Conservation (phyloP, 495 filamentous ascomycete species). For the Filosporella fistucella region DNA sequence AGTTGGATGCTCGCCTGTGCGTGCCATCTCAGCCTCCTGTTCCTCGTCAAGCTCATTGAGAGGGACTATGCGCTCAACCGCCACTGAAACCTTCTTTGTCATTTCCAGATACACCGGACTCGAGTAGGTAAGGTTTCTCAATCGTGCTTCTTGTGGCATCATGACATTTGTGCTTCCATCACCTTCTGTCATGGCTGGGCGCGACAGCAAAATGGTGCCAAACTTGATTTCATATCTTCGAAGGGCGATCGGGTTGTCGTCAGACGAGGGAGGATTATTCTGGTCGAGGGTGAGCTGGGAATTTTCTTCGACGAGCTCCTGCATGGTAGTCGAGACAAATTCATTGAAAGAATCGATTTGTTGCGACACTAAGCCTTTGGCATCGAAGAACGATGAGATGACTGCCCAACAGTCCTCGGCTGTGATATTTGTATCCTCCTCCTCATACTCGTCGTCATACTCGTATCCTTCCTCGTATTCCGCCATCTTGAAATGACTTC, state of each 20-base stretch:
- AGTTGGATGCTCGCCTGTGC: slow-evolving; percentile 44
- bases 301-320: slow-evolving; percentile 87
- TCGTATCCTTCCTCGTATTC: slow-evolving; percentile 29
- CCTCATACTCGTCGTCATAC: slow-evolving; percentile 43
- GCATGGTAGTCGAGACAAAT: slow-evolving; percentile 87
- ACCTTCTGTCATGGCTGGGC: slow-evolving; percentile 84
- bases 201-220: slow-evolving; percentile 74
- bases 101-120: slow-evolving; percentile 85
- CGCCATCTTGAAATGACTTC: slow-evolving; percentile 19
- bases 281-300: slow-evolving; percentile 84
- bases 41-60: slow-evolving; percentile 59
- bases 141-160: slow-evolving; percentile 85
- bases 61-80: slow-evolving; percentile 65
- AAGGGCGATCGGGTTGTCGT: slow-evolving; percentile 72
- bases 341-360: slow-evolving; percentile 98
- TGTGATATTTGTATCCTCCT: slow-evolving; percentile 70
- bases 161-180: slow-evolving; percentile 80
- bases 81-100: slow-evolving; percentile 71
- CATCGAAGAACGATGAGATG: slow-evolving; percentile 92
- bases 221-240: slow-evolving; percentile 93
- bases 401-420: slow-evolving; percentile 98
- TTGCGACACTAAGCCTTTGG: slow-evolving; percentile 92
- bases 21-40: slow-evolving; percentile 42
- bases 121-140: slow-evolving; percentile 93
- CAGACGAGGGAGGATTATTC: slow-evolving; percentile 64